Percentiles rank a stretch among this genome's conserved stretches.
phyloP scores from a whole-genome alignment of 2,329 filamentous ascomycete species.

The Immersiporthe knoxdaviesiana region DNA sequence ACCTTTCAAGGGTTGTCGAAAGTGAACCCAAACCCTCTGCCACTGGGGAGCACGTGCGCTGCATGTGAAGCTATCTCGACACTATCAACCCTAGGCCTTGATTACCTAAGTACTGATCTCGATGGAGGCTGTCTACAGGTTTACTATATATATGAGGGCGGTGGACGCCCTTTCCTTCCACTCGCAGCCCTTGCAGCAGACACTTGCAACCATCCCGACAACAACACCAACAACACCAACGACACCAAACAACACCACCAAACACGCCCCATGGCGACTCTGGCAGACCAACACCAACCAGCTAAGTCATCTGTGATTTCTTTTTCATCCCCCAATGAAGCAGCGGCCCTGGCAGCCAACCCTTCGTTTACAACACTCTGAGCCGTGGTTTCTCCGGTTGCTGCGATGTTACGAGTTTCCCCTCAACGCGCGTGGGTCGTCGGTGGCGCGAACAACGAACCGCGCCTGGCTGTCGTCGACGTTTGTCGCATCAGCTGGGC shows the following conservation, averaged over 20 bases:
- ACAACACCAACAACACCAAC: neutral
- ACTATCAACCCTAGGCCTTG: too few species aligned
- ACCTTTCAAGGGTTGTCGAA: neutral
- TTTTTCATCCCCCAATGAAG: neutral
- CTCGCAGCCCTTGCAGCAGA: neutral
- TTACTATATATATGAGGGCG: neutral
- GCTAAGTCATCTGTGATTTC: neutral
- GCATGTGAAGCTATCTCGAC: neutral
- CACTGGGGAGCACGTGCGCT: neutral
- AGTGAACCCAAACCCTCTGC: neutral
- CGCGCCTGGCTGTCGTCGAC: neutral
- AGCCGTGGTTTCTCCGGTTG: neutral
- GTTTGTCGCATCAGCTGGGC: neutral
- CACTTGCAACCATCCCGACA: neutral
- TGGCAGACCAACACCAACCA: neutral
- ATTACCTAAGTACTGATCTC: too few species aligned
- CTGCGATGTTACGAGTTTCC: neutral
- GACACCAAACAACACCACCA: neutral
- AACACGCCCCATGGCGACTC: too few species aligned
- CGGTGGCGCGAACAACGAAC: neutral
- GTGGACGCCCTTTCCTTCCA: neutral
- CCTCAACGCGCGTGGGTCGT: neutral
- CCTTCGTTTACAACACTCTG: neutral
- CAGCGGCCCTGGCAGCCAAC: neutral
- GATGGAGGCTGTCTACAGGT: too few species aligned